Evolutionary conservation across 75 land plant species (phyloP).

Genomic region (Azolla pinnata): DNA sequence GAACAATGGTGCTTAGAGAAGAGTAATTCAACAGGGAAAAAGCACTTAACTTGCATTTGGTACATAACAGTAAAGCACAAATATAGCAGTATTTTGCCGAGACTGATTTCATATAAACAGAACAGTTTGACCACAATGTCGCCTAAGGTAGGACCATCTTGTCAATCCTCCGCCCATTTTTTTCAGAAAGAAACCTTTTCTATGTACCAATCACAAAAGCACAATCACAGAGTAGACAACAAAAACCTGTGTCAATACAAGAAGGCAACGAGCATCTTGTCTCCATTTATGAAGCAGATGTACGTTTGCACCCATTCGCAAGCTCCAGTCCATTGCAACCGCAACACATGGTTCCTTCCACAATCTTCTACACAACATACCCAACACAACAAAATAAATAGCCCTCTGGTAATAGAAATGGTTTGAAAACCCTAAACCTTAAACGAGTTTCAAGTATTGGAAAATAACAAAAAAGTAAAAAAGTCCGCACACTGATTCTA

Average conservation of each 20-base stretch:
- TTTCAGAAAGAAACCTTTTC: not conserved
- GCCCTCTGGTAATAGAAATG: not conserved
- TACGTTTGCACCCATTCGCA: constrained; percentile 71
- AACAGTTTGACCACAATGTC: no score
- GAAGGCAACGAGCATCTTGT: constrained; percentile 43
- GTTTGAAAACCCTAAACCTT: not conserved
- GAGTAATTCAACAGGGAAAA: no score
- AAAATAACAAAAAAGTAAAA: not conserved
- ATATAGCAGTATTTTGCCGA: no score
- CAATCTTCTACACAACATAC: constrained; percentile 23
- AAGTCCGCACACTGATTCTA: constrained; percentile 43
- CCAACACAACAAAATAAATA: not conserved
- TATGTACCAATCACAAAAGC: not conserved
- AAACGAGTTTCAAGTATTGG: not conserved
- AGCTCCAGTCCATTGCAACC: constrained; percentile 67
- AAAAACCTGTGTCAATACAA: constrained; percentile 61
- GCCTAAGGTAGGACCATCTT: no score
- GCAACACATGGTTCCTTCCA: constrained; percentile 96
- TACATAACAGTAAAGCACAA: no score
- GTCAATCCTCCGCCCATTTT: not conserved
- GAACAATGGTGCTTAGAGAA: no score
- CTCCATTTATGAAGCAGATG: constrained; percentile 75
- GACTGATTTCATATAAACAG: no score
- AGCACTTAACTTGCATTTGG: no score
- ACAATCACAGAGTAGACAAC: not conserved